Conservation (phyloP, 441 rosid species). For the Jatropha multifida region DNA sequence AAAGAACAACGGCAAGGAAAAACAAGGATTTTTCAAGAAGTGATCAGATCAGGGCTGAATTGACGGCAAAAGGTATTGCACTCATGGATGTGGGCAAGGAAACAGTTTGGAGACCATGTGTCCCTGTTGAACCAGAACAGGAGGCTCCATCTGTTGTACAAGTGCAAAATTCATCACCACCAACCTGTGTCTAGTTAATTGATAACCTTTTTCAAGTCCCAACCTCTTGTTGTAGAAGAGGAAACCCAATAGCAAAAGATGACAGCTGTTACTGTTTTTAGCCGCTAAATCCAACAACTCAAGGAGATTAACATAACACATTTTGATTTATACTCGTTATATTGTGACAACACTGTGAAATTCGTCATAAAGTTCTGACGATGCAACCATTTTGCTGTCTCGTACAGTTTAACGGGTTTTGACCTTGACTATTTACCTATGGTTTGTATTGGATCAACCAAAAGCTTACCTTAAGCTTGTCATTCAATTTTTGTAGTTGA, state of each 20-base stretch:
- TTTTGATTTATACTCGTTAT: not conserved
- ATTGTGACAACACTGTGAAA: constrained; percentile 11
- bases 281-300: too few species aligned
- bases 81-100: constrained; percentile 76
- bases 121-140: constrained; percentile 40
- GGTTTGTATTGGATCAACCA: too few species aligned
- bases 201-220: not conserved
- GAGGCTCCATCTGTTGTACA: constrained; percentile 17
- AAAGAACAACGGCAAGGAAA: constrained; percentile 59
- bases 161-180: constrained; percentile 19
- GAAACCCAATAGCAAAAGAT: not conserved
- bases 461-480: too few species aligned
- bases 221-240: not conserved
- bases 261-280: not conserved
- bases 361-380: not conserved
- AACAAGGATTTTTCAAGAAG: constrained; percentile 64
- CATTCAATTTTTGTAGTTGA: too few species aligned
- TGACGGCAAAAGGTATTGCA: constrained; percentile 63
- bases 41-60: constrained; percentile 68
- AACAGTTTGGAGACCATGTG: constrained; percentile 83
- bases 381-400: too few species aligned
- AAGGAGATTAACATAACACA: not conserved
- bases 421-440: too few species aligned
- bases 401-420: not conserved
- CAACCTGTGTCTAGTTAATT: constrained; percentile 20